phyloP scores from a whole-genome alignment of 2,329 filamentous ascomycete species.

The Ceratocystis diversiconidia region DNA sequence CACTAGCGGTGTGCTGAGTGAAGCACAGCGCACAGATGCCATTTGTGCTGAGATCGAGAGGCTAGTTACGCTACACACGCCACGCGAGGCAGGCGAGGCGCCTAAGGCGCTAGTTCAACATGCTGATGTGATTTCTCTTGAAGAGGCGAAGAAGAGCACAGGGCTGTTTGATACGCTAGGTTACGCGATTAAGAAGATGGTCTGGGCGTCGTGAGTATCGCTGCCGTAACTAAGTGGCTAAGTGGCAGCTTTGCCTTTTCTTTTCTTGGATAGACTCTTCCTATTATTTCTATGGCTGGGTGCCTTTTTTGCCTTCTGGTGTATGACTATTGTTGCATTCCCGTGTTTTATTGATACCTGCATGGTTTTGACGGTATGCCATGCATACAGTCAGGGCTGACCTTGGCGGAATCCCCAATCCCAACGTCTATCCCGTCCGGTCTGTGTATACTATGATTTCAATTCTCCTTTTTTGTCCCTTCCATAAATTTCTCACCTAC shows the following conservation, averaged over 20 bases:
- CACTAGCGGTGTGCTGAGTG: constrained; percentile 32
- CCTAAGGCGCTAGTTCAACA: constrained; percentile 37
- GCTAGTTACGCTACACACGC: constrained; percentile 38
- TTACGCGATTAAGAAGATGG: constrained; percentile 83
- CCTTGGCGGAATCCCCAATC: neutral
- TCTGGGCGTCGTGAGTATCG: constrained; percentile 48
- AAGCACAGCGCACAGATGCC: constrained; percentile 41
- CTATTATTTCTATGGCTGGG: constrained; percentile 5
- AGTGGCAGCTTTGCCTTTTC: no score
- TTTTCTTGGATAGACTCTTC: neutral
- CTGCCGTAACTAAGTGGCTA: no score
- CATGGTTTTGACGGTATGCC: neutral
- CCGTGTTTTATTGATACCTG: constrained; percentile 5
- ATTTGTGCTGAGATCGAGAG: constrained; percentile 68
- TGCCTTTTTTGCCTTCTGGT: neutral
- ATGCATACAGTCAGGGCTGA: neutral
- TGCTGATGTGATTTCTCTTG: constrained; percentile 65
- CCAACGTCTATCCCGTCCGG: neutral
- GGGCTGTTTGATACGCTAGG: constrained; percentile 75
- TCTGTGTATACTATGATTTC: neutral
- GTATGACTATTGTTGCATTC: neutral
- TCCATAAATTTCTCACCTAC: neutral
- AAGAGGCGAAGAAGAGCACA: constrained; percentile 75
- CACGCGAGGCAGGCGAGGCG: constrained; percentile 30
- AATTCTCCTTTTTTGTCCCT: neutral